Conservation (phyloP, 2,329 filamentous ascomycete species). For the Claviceps pusilla region DNA sequence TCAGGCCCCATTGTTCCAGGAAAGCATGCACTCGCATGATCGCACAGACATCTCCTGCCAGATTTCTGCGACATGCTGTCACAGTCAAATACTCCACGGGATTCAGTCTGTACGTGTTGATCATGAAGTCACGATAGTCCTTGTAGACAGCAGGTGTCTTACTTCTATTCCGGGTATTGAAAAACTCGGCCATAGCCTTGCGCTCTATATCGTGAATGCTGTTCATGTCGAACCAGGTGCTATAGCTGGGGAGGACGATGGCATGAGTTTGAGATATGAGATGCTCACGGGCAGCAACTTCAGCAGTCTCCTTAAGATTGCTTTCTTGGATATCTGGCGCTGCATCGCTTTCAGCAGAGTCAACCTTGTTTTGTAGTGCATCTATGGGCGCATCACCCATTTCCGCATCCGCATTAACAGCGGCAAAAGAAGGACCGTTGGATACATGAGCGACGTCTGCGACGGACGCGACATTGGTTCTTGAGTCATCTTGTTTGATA, state of each 20-base stretch:
- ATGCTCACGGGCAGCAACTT: conserved; percentile 79
- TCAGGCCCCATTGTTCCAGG: conserved; percentile 94
- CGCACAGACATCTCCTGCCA: conserved; percentile 93
- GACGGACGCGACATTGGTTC: conserved; percentile 42
- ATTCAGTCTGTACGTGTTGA: conserved; percentile 96
- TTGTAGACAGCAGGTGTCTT: conserved; percentile 97
- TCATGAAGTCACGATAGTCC: conserved; percentile 98
- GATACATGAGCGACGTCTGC: conserved; percentile 52
- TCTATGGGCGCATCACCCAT: conserved; percentile 54
- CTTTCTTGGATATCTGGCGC: conserved; percentile 38
- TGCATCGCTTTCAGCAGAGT: conserved; percentile 29
- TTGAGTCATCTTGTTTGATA: conserved; percentile 47
- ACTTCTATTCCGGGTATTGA: conserved; percentile 95
- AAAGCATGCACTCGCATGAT: conserved; percentile 99
- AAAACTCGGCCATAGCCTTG: conserved; percentile 93
- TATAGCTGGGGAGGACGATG: conserved; percentile 94
- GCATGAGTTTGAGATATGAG: conserved; percentile 86
- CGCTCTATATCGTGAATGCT: conserved; percentile 78
- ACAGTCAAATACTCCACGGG: conserved; percentile 93
- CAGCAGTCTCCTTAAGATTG: conserved; percentile 67
- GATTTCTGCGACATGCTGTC: conserved; percentile 83
- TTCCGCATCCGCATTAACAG: conserved; percentile 58
- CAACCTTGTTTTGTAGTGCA: conserved; percentile 30
- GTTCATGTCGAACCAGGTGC: conserved; percentile 98
- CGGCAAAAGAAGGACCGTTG: conserved; percentile 40